phyloP scores from a whole-genome alignment of 2,329 filamentous ascomycete species.

The Aspergillus calidoustus region DNA sequence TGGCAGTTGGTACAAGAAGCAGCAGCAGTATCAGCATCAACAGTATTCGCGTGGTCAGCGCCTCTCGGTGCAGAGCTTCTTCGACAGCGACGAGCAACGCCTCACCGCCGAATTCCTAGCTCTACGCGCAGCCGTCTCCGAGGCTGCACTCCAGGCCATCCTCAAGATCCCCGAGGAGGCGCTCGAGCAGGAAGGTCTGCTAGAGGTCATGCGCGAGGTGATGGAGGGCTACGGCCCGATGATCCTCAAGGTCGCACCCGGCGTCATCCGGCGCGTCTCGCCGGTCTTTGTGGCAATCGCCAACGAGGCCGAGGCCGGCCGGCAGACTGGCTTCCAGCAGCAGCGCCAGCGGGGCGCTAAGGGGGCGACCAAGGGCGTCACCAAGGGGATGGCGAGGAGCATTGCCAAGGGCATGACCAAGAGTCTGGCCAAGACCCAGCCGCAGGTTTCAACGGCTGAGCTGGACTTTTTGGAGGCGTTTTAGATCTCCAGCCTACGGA shows the following conservation, averaged over 20 bases:
- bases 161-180: neutral
- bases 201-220: neutral
- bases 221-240: neutral
- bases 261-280: neutral
- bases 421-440: neutral
- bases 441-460: neutral
- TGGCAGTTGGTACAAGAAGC: neutral
- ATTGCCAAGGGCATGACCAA: conserved; percentile 1
- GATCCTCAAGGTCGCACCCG: neutral
- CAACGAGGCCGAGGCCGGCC: neutral
- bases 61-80: neutral
- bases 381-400: conserved; percentile 1
- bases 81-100: neutral
- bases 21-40: neutral
- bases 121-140: neutral
- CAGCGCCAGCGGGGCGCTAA: neutral
- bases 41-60: neutral
- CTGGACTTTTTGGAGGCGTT: neutral
- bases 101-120: neutral
- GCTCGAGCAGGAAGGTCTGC: neutral
- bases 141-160: neutral
- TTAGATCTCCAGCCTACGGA: neutral
- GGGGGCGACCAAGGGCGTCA: neutral
- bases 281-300: neutral
- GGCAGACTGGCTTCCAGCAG: neutral